Evolutionary conservation across 2,329 filamentous ascomycete species (phyloP).

Genomic region (Epichloe glyceriae): DNA sequence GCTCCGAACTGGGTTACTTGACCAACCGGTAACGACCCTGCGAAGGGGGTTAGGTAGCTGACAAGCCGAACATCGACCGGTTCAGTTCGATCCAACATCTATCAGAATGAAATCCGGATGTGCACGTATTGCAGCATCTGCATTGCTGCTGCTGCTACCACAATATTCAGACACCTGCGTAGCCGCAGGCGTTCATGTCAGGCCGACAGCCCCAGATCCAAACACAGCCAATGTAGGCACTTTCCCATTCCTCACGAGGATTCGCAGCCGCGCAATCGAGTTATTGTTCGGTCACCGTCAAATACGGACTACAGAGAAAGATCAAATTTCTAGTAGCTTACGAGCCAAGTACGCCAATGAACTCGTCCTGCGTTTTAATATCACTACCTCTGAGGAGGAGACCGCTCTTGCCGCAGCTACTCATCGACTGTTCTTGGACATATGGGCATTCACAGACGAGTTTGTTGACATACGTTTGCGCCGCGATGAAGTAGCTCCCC

Average conservation of each 20-base stretch:
- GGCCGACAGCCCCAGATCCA: background rate
- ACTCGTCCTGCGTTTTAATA: slow-evolving; percentile 79
- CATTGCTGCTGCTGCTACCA: background rate
- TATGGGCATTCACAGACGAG: slow-evolving; percentile 74
- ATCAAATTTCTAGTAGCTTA: slow-evolving; percentile 18
- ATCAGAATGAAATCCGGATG: slow-evolving; percentile 1
- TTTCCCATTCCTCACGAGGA: slow-evolving; percentile 36
- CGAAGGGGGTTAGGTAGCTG: no score
- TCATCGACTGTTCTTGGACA: slow-evolving; percentile 67
- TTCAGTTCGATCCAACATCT: background rate
- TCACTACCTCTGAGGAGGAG: slow-evolving; percentile 57
- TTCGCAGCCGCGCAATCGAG: slow-evolving; percentile 37
- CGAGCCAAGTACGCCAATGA: slow-evolving; percentile 56
- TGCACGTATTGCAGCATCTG: background rate
- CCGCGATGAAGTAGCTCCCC: slow-evolving; percentile 61
- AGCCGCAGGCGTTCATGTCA: background rate
- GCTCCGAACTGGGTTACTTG: no score
- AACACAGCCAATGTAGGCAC: slow-evolving; percentile 12
- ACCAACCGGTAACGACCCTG: background rate
- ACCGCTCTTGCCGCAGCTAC: slow-evolving; percentile 58
- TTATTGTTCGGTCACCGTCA: slow-evolving; percentile 35
- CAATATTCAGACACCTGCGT: background rate
- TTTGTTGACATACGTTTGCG: slow-evolving; percentile 77
- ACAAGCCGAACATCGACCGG: no score
- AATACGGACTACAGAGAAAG: slow-evolving; percentile 14